Base-by-base conservation (phyloP, 371 early-diverging fungal species). In the Apophysomyces ossiformis region DNA sequence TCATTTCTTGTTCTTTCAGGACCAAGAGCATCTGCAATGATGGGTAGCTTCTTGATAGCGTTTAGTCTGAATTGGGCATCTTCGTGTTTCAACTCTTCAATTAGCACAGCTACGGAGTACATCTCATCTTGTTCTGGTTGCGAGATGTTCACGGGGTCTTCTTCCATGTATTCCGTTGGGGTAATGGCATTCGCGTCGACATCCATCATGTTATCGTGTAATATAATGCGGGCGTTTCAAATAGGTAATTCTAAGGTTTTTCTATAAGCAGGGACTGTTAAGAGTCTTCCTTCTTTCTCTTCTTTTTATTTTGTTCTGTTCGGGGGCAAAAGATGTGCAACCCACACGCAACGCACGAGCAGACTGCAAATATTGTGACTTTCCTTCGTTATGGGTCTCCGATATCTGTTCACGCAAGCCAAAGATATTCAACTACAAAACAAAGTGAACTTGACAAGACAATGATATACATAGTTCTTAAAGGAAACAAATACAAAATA, bases 11-110 rank as follows among this genome's bases (percentile, higher is more conserved):
- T 93, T 66, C 99, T 89, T 76, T 97, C 96, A 47, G 90, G 92
- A 46, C 99, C 99, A 43, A 99, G 86, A 15, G 98, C 98, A 45
- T 93, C 83, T 12, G 98, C 97, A 69, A 99, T 96, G 63, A 95
- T 91, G 57, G 89, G 77, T 43, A 99, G 85, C 37, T 96, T 90
- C 70, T 90, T 87, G 71, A 97, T 93, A 64, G 98, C 96, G 68
- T 95, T 95, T 60, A 98, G 86, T 64, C 98, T 88, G 73, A 93
- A 87, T 45, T 91, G 83, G 44, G 96, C 90, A 81, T 96, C 98
- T 75, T 99, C 99, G 82, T 96, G 96, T 83, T 97, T 97, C 63
- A 99, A 88, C 80, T 98, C 98, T 84, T 99, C 99, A 76, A 97
- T 92, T 65, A 96, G 79, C 56, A 93, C 87, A 58, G 96, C 96